Evolutionary conservation across 2,329 filamentous ascomycete genomes (phyloP), one percentile per base, ranked within the genome.

Genomic region (Leptographium wingfieldii): DNA sequence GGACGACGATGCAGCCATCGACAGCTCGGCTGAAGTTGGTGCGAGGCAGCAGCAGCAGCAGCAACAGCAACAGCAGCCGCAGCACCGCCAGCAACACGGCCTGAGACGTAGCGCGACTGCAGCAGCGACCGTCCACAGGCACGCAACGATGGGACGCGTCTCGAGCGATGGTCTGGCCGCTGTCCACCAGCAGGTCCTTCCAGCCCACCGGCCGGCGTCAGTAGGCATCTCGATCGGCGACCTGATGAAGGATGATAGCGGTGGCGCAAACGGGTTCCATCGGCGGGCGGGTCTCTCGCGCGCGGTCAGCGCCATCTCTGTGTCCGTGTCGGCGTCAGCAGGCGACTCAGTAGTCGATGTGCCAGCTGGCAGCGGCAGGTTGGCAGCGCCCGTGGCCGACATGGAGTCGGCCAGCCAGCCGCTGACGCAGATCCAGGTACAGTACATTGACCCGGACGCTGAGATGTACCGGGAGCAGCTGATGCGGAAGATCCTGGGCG

Each of bases 371-470:
- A 35, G 33, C 33, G 33, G 33, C 33, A 7, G 33, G 33, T 11
- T 35, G 33, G 33, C 33, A 9, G 14, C 57, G 9, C 16, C 35
- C 12, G 25, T 19, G 4, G 51, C 27, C 19, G 52, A 12, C 46
- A 33, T 43, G 4, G 56, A 58, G 19, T 5, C 19, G 33, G 66
- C 46, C 10, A n/a, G 35, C 16, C 60, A 35, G 19, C 60, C 31
- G 7, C 77, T 76, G 7, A 73, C 75, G 0, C 70, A 75, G 2
- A 82, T 80, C 9, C 80, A 84, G 68, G 70, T 84, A 3, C 75
- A 74, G 61, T 83, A 83, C 60, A 72, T 76, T 5, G 78, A 82
- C 60, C 75, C 78, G 0, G 75, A 79, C 22, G 79, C 78, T 3
- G 69, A 73, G 62, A 69, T 71, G 61, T 71, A 71, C 57, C 77